Evolutionary conservation across 2,329 filamentous ascomycete species (phyloP).

Genomic region (Colletotrichum musae): DNA sequence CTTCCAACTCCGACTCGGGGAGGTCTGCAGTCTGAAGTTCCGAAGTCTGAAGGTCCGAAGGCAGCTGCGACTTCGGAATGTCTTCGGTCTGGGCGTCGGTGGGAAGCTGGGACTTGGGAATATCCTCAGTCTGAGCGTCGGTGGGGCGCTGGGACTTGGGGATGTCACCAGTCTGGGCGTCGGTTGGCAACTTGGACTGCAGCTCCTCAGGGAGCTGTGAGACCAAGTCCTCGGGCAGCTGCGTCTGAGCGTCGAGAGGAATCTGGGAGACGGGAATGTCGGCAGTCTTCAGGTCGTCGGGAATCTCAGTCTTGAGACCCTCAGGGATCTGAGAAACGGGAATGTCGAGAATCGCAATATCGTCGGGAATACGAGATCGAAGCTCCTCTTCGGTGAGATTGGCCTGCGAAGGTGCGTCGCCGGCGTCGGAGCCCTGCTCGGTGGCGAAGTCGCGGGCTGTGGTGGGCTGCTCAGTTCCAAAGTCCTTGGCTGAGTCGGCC

Average conservation of each 20-base stretch:
- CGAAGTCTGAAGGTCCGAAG: not conserved
- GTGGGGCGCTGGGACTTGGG: constrained; percentile 14
- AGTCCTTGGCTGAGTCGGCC: constrained; percentile 21
- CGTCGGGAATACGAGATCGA: constrained; percentile 13
- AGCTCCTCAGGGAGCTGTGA: constrained; percentile 30
- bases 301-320: constrained; percentile 34
- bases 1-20: not conserved
- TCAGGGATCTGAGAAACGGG: constrained; percentile 35
- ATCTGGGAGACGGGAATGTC: constrained; percentile 39
- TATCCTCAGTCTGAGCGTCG: not conserved
- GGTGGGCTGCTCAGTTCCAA: constrained; percentile 22
- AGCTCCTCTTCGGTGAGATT: constrained; percentile 1
- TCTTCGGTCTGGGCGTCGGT: not conserved
- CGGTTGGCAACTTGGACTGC: not conserved
- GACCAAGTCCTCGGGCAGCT: constrained; percentile 31
- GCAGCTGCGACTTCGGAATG: not conserved
- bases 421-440: not conserved
- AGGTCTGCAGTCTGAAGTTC: not conserved
- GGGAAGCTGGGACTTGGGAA: constrained; percentile 4
- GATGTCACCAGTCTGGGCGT: constrained; percentile 22
- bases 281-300: constrained; percentile 40
- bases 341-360: constrained; percentile 32
- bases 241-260: constrained; percentile 30
- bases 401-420: not conserved
- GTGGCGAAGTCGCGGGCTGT: constrained; percentile 31